Base-by-base conservation (phyloP, 106 monocot species). In the Allium fistulosum region DNA sequence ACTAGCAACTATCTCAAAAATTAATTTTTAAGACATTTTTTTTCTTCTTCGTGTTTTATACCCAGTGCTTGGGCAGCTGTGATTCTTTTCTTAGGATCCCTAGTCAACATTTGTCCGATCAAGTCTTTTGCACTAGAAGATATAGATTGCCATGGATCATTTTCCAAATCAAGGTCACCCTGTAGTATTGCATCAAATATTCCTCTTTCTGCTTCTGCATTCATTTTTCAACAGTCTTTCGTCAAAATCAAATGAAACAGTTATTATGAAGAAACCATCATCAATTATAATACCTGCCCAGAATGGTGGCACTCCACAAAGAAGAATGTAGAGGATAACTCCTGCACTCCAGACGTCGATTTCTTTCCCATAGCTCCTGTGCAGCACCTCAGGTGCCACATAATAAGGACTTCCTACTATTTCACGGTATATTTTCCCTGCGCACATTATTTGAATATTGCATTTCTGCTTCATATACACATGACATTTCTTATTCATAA, bases 171-270 rank as follows among this genome's bases (percentile, higher is more conserved):
- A 8, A 88, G 51, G 8, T 86, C 66, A 9, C 78, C 77, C 57
- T 77, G 63, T 18, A 84, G 22, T 70, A 93, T 75, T 4, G 88
- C 79, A 79, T 92, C 83, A 68, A 92, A 92, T 50, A 92, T 88
- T 9, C 81, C 88, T 75, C 85, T 92, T 71, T 93, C 93, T 13
- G 93, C 88, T 55, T 93, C 93, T 93, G 81, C 28, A 67, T 17
- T 16, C 9, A 59, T 59, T 16, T 37, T 37, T 37, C 37, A 37
- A 37, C 5, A 4, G 2, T 37, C 5, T 37, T 37, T 37, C 4
- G 37, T 37, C 37, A 37, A 37, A 37, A 37, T 37, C 37, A 37
- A 37, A 37, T 37, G 5, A 37, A 37, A 37, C 37, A 37, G 2
- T 5, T 37, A 2, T 37, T 37, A 37, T 37, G 4, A 37, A 4